Percentiles rank a stretch among this genome's conserved stretches.
Conservation (phyloP, 371 early-diverging fungal species). For the Circinella minor region DNA sequence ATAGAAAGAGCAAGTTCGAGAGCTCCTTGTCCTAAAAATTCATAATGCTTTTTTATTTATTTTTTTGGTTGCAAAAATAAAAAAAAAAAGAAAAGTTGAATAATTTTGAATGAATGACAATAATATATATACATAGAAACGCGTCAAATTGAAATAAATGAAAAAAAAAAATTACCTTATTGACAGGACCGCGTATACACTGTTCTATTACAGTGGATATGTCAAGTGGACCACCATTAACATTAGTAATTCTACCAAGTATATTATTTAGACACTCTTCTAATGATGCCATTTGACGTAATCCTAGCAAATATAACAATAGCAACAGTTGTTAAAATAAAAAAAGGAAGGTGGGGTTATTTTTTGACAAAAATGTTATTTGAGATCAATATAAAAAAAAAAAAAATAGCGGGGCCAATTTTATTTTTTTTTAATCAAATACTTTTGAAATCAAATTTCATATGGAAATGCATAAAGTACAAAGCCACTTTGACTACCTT, state of each 20-base stretch:
- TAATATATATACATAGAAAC: not conserved
- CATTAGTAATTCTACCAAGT: not conserved
- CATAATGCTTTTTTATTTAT: slow-evolving; percentile 7
- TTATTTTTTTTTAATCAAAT: too few species aligned
- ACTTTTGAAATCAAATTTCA: too few species aligned
- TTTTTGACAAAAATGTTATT: too few species aligned
- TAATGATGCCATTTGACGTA: not conserved
- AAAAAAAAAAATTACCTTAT: not conserved
- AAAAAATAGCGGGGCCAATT: too few species aligned
- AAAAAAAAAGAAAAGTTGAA: not conserved
- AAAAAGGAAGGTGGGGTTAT: too few species aligned
- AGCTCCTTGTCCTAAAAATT: slow-evolving; percentile 5
- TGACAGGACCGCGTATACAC: not conserved
- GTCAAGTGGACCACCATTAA: not conserved
- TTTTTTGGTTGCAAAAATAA: not conserved
- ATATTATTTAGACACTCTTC: not conserved
- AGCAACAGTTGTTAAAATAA: not conserved
- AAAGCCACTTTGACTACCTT: too few species aligned
- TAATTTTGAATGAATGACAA: not conserved
- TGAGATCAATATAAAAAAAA: too few species aligned
- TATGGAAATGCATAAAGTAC: too few species aligned
- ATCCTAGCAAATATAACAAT: not conserved
- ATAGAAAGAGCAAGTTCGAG: not conserved
- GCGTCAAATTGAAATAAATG: not conserved
- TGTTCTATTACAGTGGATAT: not conserved